A percentile compares a stretch with the other conserved stretches of the same genome.
Conservation (phyloP, 805 yeast genomes). For the Saccharomycopsis javanensis region DNA sequence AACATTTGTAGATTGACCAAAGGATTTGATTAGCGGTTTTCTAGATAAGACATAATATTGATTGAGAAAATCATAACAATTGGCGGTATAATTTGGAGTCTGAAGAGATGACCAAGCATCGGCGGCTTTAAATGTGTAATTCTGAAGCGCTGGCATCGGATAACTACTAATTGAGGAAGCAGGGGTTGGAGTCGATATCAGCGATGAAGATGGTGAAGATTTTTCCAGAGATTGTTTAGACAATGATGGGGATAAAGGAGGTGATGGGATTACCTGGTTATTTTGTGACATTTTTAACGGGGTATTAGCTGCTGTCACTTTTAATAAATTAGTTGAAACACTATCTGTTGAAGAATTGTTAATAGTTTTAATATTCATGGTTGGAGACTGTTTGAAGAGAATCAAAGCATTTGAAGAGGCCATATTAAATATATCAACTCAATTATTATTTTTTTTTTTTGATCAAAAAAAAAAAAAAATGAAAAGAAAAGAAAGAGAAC, state of each 20-base stretch:
- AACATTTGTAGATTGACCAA: conserved; percentile 22
- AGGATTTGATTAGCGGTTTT: conserved; percentile 20
- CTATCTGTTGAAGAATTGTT: not conserved
- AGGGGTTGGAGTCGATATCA: not conserved
- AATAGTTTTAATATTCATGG: not conserved
- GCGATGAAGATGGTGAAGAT: conserved; percentile 1
- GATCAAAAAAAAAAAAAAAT: no score
- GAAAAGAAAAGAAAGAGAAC: not conserved
- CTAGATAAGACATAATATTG: conserved; percentile 31
- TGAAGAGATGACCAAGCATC: conserved; percentile 42
- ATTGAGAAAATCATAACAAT: conserved; percentile 42
- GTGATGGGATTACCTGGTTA: conserved; percentile 32
- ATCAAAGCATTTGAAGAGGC: not conserved
- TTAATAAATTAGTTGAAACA: not conserved
- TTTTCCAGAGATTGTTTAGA: conserved; percentile 21
- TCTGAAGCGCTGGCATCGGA: conserved; percentile 39
- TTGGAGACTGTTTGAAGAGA: not conserved
- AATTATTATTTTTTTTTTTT: no score
- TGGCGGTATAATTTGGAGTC: conserved; percentile 35
- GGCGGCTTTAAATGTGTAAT: conserved; percentile 36
- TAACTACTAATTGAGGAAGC: conserved; percentile 25
- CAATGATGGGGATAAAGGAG: conserved; percentile 35
- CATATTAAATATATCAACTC: no score
- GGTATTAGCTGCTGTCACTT: not conserved
- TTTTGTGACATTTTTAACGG: not conserved